These are phyloP conservation scores for Peniophora sp. DNA, from an alignment of 1,284 basidiomycete genomes.

Conservation along the genomic window DNA sequence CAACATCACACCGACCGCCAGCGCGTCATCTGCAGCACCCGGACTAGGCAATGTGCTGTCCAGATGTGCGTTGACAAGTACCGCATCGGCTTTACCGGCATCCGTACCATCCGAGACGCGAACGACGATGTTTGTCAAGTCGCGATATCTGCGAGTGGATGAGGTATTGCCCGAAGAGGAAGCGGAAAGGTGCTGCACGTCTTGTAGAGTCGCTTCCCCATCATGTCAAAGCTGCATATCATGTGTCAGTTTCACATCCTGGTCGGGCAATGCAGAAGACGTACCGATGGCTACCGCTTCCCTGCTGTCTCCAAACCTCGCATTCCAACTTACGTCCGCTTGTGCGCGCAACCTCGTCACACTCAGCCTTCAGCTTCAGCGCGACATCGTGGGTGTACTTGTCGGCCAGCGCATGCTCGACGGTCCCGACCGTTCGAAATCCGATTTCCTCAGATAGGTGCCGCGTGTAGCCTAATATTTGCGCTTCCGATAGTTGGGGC, in stretches of 20 bases:
- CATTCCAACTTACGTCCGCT: slow-evolving; percentile 64
- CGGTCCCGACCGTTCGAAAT: slow-evolving; percentile 88
- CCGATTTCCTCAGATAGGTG: slow-evolving; percentile 80
- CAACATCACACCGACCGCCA: slow-evolving; percentile 87
- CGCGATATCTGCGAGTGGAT: slow-evolving; percentile 25
- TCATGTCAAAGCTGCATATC: slow-evolving; percentile 74
- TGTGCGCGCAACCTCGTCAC: slow-evolving; percentile 43
- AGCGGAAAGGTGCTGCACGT: slow-evolving; percentile 42
- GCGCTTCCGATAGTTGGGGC: slow-evolving; percentile 65
- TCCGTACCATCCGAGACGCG: slow-evolving; percentile 80
- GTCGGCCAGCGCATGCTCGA: slow-evolving; percentile 83
- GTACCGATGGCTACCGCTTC: slow-evolving; percentile 78
- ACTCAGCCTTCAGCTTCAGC: slow-evolving; percentile 49
- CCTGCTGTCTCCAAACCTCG: slow-evolving; percentile 83
- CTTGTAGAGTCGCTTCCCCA: slow-evolving; percentile 83
- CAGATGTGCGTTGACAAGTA: slow-evolving; percentile 87
- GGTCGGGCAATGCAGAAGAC: no score
- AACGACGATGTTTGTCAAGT: slow-evolving; percentile 84
- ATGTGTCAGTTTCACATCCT: no score
- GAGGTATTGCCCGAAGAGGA: no score
- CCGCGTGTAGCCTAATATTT: slow-evolving; percentile 54
- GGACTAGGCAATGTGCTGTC: slow-evolving; percentile 79
- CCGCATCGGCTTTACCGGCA: slow-evolving; percentile 69
- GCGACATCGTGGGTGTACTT: slow-evolving; percentile 74
- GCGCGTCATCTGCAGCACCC: slow-evolving; percentile 85